Conservation (phyloP, 2,329 filamentous ascomycete species). For the Fusarium heterosporum region DNA sequence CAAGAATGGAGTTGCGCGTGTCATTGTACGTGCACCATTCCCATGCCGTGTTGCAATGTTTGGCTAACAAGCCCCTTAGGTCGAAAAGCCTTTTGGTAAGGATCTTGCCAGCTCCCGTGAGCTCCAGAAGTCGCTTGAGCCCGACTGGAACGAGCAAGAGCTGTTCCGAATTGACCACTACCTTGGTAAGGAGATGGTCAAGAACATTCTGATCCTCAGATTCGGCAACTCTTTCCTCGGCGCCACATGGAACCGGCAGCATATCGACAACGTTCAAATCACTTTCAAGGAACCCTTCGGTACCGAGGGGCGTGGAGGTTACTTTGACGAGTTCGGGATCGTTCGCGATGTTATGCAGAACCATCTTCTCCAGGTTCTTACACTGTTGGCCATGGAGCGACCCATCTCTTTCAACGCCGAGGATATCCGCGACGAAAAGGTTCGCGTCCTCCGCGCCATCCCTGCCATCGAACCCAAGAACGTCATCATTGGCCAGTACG, state of each 20-base stretch:
- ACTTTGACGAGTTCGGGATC: conserved; percentile 99
- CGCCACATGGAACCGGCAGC: conserved; percentile 98
- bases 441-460: conserved; percentile 93
- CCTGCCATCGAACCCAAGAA: conserved; percentile 98
- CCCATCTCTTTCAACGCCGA: conserved; percentile 98
- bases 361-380: conserved; percentile 95
- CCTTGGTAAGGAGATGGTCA: conserved; percentile 99
- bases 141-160: conserved; percentile 99
- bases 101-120: conserved; percentile 94
- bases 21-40: conserved; percentile 74
- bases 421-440: conserved; percentile 98
- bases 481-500: conserved; percentile 99
- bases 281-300: conserved; percentile 99
- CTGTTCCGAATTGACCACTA: conserved; percentile 99
- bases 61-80: conserved; percentile 63
- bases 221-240: conserved; percentile 99
- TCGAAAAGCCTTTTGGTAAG: conserved; percentile 99
- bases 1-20: conserved; percentile 86
- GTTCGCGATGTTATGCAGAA: conserved; percentile 99
- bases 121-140: conserved; percentile 92
- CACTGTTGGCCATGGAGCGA: conserved; percentile 96
- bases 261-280: conserved; percentile 99
- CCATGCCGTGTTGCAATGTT: background rate
- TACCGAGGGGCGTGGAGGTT: conserved; percentile 96
- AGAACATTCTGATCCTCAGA: conserved; percentile 97